Evolutionary conservation across 2,329 filamentous ascomycete species (phyloP), one percentile per base, ranked within the genome.

Genomic region (Ophiostoma ips): DNA sequence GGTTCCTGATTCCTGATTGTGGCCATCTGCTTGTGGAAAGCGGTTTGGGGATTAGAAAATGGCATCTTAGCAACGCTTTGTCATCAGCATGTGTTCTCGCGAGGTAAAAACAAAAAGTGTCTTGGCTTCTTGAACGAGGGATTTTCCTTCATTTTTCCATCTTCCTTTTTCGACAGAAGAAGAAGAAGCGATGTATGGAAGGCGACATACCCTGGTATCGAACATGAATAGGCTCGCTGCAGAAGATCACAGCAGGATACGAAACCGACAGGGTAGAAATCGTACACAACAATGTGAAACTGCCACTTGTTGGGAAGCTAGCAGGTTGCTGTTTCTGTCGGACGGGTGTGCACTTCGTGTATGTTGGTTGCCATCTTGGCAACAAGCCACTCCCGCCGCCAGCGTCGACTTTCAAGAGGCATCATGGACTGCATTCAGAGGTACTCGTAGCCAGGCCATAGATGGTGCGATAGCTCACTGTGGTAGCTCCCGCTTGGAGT

Each of bases 261-360:
- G 60, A 63, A 63, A 63, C 60, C 56, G 52, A 50, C 51, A 56
- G 53, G 55, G 52, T 55, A 52, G 51, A 50, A 54, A 35, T 54
- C 48, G 53, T 51, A 53, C 55, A 55, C 54, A 56, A 53, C 44
- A 52, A 58, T 50, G 53, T 64, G 63, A 65, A 64, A 65, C 63
- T 52, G 56, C 52, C 59, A 53, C 53, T 19, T 30, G 38, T 13
- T 19, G 35, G 8, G 31, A 43, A 55, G 53, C 55, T 58, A 51
- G 56, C 50, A 31, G n/a, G 43, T 34, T 30, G 12, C 30, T 36
- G 37, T 30, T 34, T 33, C 45, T 48, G 36, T 50, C 51, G 43
- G 19, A 9, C 34, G 33, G 24, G 47, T 37, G 11, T 48, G 31
- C 30, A 36, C 30, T n/a, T 35, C 19, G 13, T 15, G 43, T n/a